phyloP scores from a whole-genome alignment of 2,329 filamentous ascomycete species.

The Xylariomycetidae sp. region DNA sequence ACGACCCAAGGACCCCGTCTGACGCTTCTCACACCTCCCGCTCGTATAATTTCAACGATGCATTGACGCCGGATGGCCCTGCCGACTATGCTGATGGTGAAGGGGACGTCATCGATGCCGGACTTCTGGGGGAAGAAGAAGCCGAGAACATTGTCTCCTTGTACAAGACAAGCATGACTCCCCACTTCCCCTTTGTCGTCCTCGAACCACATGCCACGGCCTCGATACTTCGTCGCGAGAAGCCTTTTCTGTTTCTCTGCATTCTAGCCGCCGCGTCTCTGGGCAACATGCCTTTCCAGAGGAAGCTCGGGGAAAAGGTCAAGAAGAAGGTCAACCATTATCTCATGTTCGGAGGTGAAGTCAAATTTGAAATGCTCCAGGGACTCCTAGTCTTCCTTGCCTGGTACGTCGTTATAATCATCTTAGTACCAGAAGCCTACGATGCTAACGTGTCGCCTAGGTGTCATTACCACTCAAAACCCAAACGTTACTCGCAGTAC shows the following conservation, averaged over 20 bases:
- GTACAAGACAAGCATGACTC: conserved; percentile 3
- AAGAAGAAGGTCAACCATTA: neutral
- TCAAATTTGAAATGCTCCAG: conserved; percentile 6
- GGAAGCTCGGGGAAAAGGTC: conserved; percentile 2
- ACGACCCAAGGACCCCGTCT: too few species aligned
- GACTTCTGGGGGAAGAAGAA: conserved; percentile 1
- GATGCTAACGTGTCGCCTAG: conserved; percentile 1
- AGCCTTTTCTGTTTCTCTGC: conserved; percentile 5
- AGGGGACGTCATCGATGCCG: conserved; percentile 3
- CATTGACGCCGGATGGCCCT: neutral
- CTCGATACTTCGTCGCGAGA: conserved; percentile 4
- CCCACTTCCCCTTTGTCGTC: conserved; percentile 7
- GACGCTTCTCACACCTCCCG: neutral
- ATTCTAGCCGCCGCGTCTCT: conserved; percentile 1
- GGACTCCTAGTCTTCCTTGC: conserved; percentile 6
- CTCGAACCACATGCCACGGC: conserved; percentile 2
- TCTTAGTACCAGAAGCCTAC: neutral
- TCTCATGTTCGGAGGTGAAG: neutral
- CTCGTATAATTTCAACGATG: neutral
- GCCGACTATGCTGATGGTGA: neutral
- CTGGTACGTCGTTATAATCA: conserved; percentile 1
- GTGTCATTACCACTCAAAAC: conserved; percentile 5
- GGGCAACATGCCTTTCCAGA: conserved; percentile 3
- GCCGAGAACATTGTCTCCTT: neutral
- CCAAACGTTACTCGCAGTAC: conserved; percentile 4